These are phyloP conservation scores for Dianthus caryophyllus DNA, from an alignment of 148 eudicot species.

Conservation along the genomic window DNA sequence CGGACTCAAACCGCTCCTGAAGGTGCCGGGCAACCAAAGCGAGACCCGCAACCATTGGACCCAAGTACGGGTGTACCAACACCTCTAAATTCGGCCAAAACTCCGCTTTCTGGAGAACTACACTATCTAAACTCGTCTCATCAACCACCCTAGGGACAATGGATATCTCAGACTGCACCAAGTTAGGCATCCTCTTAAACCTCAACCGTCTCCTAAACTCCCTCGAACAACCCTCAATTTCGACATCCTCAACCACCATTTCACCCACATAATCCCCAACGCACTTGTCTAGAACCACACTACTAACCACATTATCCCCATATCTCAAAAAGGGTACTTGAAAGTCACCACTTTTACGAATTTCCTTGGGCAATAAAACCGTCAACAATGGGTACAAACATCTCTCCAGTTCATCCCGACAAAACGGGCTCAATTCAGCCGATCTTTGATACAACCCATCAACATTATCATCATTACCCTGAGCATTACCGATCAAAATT, in stretches of 20 bases:
- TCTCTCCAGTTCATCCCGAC: constrained; percentile 21
- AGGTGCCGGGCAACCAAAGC: constrained; percentile 38
- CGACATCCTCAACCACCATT: constrained; percentile 76
- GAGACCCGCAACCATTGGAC: constrained; percentile 75
- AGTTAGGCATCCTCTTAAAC: constrained; percentile 91
- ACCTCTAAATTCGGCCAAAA: constrained; percentile 39
- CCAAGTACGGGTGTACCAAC: constrained; percentile 76
- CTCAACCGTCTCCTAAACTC: constrained; percentile 79
- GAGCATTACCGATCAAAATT: constrained; percentile 55
- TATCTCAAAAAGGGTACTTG: constrained; percentile 52
- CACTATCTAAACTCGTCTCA: constrained; percentile 14
- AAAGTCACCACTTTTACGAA: constrained; percentile 22
- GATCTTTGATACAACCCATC: constrained; percentile 20
- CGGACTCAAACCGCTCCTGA: constrained; percentile 31
- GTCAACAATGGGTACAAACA: constrained; percentile 39
- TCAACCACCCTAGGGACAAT: constrained; percentile 28
- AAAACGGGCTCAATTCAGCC: constrained; percentile 2
- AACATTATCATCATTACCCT: constrained; percentile 6
- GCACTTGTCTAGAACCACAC: constrained; percentile 43
- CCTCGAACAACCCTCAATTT: constrained; percentile 35
- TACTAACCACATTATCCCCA: constrained; percentile 56
- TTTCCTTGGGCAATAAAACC: constrained; percentile 49
- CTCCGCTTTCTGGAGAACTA: constrained; percentile 22
- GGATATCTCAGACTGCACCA: constrained; percentile 62
- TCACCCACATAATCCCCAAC: constrained; percentile 62